phyloP scores from a whole-genome alignment of 331 rosid species.

The Phaseolus coccineus region DNA sequence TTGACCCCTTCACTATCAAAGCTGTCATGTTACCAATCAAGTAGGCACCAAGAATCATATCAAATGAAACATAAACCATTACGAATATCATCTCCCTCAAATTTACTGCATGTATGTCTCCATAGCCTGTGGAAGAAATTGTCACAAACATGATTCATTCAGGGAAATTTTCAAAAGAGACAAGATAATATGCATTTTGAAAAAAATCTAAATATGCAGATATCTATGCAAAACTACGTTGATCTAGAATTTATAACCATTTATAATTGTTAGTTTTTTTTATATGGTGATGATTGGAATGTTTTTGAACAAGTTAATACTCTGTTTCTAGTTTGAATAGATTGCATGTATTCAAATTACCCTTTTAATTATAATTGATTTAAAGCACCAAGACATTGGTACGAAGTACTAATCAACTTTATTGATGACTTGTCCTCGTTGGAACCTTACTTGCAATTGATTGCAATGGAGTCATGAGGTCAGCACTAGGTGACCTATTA shows the following conservation, averaged over 20 bases:
- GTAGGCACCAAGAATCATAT: constrained; percentile 98
- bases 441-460: too few species aligned
- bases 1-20: constrained; percentile 95
- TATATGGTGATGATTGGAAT: too few species aligned
- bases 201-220: background rate
- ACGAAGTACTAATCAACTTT: too few species aligned
- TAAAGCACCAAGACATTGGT: too few species aligned
- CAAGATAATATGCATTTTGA: constrained; percentile 23
- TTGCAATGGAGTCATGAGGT: too few species aligned
- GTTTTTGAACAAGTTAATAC: too few species aligned
- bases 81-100: constrained; percentile 97
- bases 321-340: too few species aligned
- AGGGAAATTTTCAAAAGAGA: constrained; percentile 34
- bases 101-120: constrained; percentile 97
- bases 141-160: constrained; percentile 29
- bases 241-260: background rate
- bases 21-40: constrained; percentile 99
- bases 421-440: too few species aligned
- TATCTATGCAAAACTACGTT: background rate
- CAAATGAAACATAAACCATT: constrained; percentile 90
- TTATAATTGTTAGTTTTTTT: background rate
- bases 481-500: too few species aligned
- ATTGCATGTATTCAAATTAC: too few species aligned
- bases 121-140: constrained; percentile 76
- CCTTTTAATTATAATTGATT: too few species aligned